Evolutionary conservation across 768 basidiomycete species (phyloP), one percentile per base, ranked within the genome.

Genomic region (Amanita jacksonii): DNA sequence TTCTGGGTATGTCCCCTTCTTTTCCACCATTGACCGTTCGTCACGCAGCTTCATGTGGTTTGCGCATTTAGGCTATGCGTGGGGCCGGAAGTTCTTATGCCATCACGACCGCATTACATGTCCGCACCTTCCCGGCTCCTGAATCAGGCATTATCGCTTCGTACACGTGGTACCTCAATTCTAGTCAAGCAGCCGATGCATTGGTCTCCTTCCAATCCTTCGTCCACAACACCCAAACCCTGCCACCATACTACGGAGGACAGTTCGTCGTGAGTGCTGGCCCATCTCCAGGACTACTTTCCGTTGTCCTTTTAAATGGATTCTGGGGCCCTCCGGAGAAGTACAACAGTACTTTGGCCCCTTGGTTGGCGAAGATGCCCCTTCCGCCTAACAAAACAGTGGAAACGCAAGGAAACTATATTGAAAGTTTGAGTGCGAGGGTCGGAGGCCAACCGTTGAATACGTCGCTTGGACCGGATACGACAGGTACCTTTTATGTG

Each of bases 51-150:
- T 19, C 15, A 35, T 35, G 15, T 7, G 5, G 6, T 16, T 7
- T 5, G 24, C 3, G 2, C n/a, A 13, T 43, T 6, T 30, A 56
- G 56, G 56, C 45, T 7, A 46, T 57, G 46, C 45, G 55, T 12
- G 57, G 57, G n/a, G 46, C 57, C 16, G 57, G 47, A 4, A 42
- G 47, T 3, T 57, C 55, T 1, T 55, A 57, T 35, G 57, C 52
- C 3, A 52, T 58, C 3, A 48, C 46, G 8, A 57, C 55, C 16
- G 50, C 52, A 0, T 47, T 53, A 4, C 41, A 49, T 27, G 43
- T 55, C 35, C 49, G 39, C 12, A 56, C 56, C 5, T 57, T 55
- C 43, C 42, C 47, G 0, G 47, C 47, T 19, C 56, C 57, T 1
- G 41, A 46, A 16, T 49, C 49, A 4, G 38, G 52, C 1, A 54